Conservation (phyloP, 495 filamentous ascomycete genomes). For the Letharia columbiana region DNA sequence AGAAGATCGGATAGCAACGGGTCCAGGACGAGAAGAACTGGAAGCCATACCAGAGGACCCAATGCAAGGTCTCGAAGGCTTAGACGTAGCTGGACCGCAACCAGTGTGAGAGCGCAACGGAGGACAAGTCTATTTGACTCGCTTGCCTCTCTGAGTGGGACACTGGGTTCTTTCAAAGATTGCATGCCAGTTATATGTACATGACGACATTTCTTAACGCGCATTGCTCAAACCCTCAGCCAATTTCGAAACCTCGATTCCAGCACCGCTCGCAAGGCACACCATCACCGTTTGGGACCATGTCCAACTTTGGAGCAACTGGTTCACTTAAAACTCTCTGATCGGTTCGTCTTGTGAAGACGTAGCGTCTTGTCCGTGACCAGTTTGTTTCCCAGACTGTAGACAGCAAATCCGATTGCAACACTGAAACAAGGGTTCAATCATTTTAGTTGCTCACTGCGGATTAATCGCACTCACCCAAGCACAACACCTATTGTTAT, state of each 20-base stretch:
- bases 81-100: conserved; percentile 89
- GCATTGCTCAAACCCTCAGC: not conserved
- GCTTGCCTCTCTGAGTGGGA: not conserved
- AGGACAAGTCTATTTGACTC: not conserved
- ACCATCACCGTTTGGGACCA: not conserved
- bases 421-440: conserved; percentile 39
- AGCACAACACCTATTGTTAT: conserved; percentile 67
- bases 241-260: not conserved
- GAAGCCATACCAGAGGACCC: conserved; percentile 62
- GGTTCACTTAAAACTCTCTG: conserved; percentile 23
- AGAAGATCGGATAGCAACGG: conserved; percentile 64
- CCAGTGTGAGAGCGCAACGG: conserved; percentile 45
- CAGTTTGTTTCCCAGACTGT: conserved; percentile 75
- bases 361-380: conserved; percentile 84
- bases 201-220: not conserved
- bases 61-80: conserved; percentile 89
- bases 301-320: not conserved
- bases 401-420: conserved; percentile 63
- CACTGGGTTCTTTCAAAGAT: not conserved
- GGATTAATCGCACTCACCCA: conserved; percentile 40
- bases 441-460: conserved; percentile 24
- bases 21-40: conserved; percentile 44
- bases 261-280: not conserved
- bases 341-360: conserved; percentile 51
- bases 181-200: conserved; percentile 9